Evolutionary conservation across 192 early-diverging fungal species (phyloP).

Genomic region (Rhizophagus sp.): DNA sequence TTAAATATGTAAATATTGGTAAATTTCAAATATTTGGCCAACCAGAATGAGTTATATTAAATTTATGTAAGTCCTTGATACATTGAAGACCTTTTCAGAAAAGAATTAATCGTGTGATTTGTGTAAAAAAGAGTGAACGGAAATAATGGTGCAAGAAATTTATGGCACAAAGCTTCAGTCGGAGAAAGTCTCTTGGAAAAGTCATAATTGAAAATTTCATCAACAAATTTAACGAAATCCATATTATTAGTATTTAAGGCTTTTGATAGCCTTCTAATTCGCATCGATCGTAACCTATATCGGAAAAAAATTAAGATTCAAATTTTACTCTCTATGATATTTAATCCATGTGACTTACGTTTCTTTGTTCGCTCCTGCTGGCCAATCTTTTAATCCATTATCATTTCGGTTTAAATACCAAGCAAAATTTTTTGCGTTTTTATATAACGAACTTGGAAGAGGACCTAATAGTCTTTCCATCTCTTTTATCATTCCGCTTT

Average conservation of each 20-base stretch:
- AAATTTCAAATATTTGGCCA: no score
- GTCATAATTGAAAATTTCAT: slow-evolving; percentile 16
- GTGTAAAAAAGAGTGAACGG: slow-evolving; percentile 9
- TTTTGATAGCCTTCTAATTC: background rate
- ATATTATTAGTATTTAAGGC: background rate
- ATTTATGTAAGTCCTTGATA: background rate
- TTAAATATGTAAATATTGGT: no score
- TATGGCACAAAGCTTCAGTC: background rate
- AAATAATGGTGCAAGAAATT: slow-evolving; percentile 20
- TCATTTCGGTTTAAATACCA: background rate
- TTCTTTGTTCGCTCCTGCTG: background rate
- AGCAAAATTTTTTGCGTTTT: slow-evolving; percentile 1
- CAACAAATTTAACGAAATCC: slow-evolving; percentile 19
- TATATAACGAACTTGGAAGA: background rate
- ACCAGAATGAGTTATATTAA: background rate
- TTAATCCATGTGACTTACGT: background rate
- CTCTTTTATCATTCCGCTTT: slow-evolving; percentile 5
- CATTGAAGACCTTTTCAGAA: background rate
- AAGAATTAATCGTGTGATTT: background rate
- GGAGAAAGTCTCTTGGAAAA: slow-evolving; percentile 5
- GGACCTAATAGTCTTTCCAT: background rate
- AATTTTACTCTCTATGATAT: background rate
- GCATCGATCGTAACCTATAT: background rate
- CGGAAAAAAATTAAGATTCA: background rate
- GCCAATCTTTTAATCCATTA: background rate